Base-by-base conservation (phyloP, 768 basidiomycete genomes). In the Serpula lacrymans region DNA sequence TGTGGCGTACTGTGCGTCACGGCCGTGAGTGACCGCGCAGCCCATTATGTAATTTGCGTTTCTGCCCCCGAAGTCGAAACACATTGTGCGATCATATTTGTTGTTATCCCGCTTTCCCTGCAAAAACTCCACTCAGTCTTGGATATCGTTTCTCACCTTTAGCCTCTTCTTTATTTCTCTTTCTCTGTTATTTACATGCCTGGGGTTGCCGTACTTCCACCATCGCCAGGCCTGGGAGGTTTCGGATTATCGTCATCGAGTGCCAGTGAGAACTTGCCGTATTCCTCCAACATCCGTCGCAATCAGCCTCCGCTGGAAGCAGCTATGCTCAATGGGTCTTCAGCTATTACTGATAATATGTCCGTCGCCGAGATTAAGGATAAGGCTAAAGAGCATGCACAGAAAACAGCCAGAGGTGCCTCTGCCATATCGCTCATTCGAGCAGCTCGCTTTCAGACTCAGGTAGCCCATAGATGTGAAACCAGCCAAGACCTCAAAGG, bases 371-470 rank as follows among this genome's bases (percentile, higher is more conserved):
- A 75, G 34, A 67, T 77, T 51, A 77, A 74, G 53, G 65, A 69
- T 36, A 62, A 51, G 45, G 74, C 70, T 5, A 76, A 64, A 50
- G 65, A 63, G 36, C 60, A 64, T 43, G 79, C 79, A 10, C 63
- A 66, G 26, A 74, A 70, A 39, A 69, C 71, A 37, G 74, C 75
- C 34, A 72, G 70, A 48, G 80, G 80, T n/a, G 72, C 72, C 30
- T 78, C 83, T 7, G 67, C 82, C 6, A 54, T 76, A 21, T 64
- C 74, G 7, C 72, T 89, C 50, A 77, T 90, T 60, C 74, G 67
- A 55, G 62, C 70, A 16, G 87, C 88, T 17, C 73, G 78, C 35
- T 64, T 61, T 11, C 83, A 84, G 60, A 70, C 76, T 33, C 59
- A 67, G 20, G 53, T 53, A 6, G 88, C 78, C 5, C 76, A 69